A percentile compares a stretch with the other conserved stretches of the same genome.
phyloP scores from a whole-genome alignment of 2,329 filamentous ascomycete genomes.

The Nigrospora oryzae region DNA sequence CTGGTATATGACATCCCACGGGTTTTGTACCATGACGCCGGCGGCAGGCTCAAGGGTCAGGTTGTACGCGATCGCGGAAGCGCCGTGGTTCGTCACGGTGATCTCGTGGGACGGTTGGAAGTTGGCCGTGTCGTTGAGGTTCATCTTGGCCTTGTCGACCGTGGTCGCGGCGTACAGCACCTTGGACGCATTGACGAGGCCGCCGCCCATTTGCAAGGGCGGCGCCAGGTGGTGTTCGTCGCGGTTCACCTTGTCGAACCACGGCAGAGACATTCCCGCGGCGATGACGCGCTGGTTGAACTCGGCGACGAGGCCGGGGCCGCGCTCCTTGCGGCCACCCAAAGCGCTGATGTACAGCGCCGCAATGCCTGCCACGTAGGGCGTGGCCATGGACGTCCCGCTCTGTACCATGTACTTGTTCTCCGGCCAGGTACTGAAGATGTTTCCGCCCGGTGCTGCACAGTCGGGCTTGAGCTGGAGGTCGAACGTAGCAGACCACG shows the following conservation, averaged over 20 bases:
- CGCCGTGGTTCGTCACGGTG: conserved; percentile 34
- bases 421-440: conserved; percentile 29
- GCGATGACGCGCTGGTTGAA: conserved; percentile 12
- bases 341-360: conserved; percentile 15
- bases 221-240: not conserved
- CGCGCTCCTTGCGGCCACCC: conserved; percentile 10
- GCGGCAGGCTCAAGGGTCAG: conserved; percentile 30
- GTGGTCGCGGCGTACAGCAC: conserved; percentile 23
- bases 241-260: conserved; percentile 7
- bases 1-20: not conserved
- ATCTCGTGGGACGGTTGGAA: conserved; percentile 20
- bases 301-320: conserved; percentile 7
- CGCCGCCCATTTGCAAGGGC: conserved; percentile 7
- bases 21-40: conserved; percentile 25
- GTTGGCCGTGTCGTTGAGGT: conserved; percentile 29
- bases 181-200: conserved; percentile 25
- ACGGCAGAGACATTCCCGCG: conserved; percentile 8
- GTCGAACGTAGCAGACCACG: conserved; percentile 30
- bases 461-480: conserved; percentile 25
- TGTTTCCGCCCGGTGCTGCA: conserved; percentile 25
- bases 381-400: conserved; percentile 35
- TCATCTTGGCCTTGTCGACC: conserved; percentile 22
- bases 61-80: conserved; percentile 28
- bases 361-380: conserved; percentile 25
- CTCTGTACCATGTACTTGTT: conserved; percentile 24